A percentile compares a stretch with the other conserved stretches of the same genome.
Evolutionary conservation across 352 stramenopile genomes (phyloP).

Genomic region (Phytophthora pinifolia): DNA sequence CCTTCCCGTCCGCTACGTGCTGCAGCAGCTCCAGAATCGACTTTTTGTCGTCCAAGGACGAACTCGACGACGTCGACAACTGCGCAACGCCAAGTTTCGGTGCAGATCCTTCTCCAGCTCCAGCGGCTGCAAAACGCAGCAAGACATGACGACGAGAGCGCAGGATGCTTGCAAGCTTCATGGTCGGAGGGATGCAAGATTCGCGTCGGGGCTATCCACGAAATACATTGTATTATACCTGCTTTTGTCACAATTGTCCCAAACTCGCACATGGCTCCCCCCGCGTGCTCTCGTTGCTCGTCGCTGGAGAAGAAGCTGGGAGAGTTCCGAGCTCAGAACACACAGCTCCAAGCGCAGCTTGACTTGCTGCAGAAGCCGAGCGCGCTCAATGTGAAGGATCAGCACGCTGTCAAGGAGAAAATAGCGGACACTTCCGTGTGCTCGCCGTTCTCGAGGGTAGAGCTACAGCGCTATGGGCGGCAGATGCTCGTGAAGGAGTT

Average conservation of each 20-base stretch:
- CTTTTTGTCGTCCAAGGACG: slow-evolving; percentile 21
- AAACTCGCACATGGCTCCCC: slow-evolving; percentile 2
- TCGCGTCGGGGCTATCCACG: slow-evolving; percentile 14
- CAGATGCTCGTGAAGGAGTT: slow-evolving; percentile 95
- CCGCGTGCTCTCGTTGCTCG: slow-evolving; percentile 31
- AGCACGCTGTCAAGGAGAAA: slow-evolving; percentile 2
- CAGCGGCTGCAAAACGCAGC: slow-evolving; percentile 5
- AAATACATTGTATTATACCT: too few relatives aligned
- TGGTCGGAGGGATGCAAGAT: not conserved
- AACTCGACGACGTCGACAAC: slow-evolving; percentile 23
- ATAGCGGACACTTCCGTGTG: slow-evolving; percentile 21
- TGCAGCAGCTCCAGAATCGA: slow-evolving; percentile 53
- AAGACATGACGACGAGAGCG: slow-evolving; percentile 8
- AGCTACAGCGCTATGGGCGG: slow-evolving; percentile 91
- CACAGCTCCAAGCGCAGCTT: slow-evolving; percentile 23
- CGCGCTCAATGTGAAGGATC: not conserved
- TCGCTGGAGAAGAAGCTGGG: slow-evolving; percentile 26
- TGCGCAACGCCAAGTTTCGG: slow-evolving; percentile 1
- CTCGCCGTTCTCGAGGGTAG: slow-evolving; percentile 45
- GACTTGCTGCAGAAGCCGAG: not conserved
- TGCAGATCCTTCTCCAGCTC: not conserved
- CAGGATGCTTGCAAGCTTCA: slow-evolving; percentile 17
- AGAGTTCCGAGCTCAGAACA: slow-evolving; percentile 30
- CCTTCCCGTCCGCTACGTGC: slow-evolving; percentile 55
- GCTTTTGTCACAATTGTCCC: slow-evolving; percentile 14